These are phyloP conservation scores for Jatropha podagrica DNA, from an alignment of 441 rosid species.

Conservation along the genomic window DNA sequence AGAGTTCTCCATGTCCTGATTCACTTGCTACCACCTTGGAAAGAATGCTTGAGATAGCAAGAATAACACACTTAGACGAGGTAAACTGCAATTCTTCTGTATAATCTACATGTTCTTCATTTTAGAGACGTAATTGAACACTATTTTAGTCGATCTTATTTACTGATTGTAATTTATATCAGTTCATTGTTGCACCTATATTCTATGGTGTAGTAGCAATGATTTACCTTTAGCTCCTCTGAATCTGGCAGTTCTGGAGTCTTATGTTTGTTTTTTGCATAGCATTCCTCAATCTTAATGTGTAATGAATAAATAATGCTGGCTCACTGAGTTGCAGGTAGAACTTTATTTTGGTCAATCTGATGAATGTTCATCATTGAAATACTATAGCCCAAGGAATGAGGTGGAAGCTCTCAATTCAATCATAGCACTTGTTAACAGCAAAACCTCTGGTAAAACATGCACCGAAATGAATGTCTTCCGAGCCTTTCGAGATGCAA, in stretches of 20 bases:
- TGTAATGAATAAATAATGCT: slow-evolving; percentile 10
- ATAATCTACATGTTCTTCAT: neutral
- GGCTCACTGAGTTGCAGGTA: slow-evolving; percentile 52
- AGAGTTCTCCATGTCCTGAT: slow-evolving; percentile 36
- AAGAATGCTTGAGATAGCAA: slow-evolving; percentile 55
- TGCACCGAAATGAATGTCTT: slow-evolving; percentile 25
- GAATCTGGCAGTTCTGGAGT: neutral
- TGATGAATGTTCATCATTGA: slow-evolving; percentile 36
- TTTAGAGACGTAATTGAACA: neutral
- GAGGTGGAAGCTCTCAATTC: slow-evolving; percentile 76
- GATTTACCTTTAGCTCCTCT: neutral
- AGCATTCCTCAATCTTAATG: neutral
- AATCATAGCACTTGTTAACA: slow-evolving; percentile 42
- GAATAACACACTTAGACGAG: slow-evolving; percentile 77
- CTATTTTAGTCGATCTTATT: slow-evolving; percentile 4
- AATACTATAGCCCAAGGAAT: slow-evolving; percentile 59
- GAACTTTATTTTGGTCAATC: slow-evolving; percentile 75
- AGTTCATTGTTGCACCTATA: neutral
- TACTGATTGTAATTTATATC: neutral
- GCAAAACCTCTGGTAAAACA: slow-evolving; percentile 23
- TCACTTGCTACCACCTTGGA: slow-evolving; percentile 38
- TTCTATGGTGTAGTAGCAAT: neutral
- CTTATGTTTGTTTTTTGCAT: neutral
- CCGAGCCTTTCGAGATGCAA: slow-evolving; percentile 42
- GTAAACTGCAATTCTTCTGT: slow-evolving; percentile 32